Evolutionary conservation across 495 filamentous ascomycete species (phyloP).

Genomic region (Choiromyces venosus): DNA sequence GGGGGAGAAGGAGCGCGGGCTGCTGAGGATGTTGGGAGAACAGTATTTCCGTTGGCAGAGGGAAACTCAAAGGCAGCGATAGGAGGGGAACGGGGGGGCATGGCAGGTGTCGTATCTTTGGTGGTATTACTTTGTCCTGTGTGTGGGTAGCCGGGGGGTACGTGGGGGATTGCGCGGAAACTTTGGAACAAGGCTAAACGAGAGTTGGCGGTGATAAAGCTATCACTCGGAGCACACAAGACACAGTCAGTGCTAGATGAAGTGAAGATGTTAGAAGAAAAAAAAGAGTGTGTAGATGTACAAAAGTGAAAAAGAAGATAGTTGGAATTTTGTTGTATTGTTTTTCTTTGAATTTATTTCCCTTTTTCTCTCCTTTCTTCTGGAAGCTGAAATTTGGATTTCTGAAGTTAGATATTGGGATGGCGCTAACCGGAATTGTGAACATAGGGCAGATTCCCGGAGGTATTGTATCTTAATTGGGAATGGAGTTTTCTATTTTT

Average conservation of each 20-base stretch:
- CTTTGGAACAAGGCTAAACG: conserved; percentile 6
- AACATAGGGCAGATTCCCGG: not conserved
- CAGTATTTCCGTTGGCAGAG: conserved; percentile 7
- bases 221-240: conserved; percentile 1
- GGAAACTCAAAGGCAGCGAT: conserved; percentile 27
- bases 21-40: conserved; percentile 28
- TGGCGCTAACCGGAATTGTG: not conserved
- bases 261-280: not conserved
- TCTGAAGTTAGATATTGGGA: not conserved
- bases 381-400: not conserved
- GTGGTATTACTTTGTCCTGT: not conserved
- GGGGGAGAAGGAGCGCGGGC: conserved; percentile 25
- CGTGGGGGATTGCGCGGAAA: conserved; percentile 4
- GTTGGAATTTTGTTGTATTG: not conserved
- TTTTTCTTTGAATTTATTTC: not conserved
- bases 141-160: conserved; percentile 1
- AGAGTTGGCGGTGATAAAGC: conserved; percentile 1
- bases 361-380: not conserved
- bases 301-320: not conserved
- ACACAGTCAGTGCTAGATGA: not conserved
- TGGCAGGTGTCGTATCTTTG: conserved; percentile 11
- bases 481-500: not conserved
- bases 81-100: conserved; percentile 32
- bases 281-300: not conserved
- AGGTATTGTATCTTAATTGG: not conserved